Evolutionary conservation across 441 rosid genomes (phyloP).

Genomic region (Geranium incanum): DNA sequence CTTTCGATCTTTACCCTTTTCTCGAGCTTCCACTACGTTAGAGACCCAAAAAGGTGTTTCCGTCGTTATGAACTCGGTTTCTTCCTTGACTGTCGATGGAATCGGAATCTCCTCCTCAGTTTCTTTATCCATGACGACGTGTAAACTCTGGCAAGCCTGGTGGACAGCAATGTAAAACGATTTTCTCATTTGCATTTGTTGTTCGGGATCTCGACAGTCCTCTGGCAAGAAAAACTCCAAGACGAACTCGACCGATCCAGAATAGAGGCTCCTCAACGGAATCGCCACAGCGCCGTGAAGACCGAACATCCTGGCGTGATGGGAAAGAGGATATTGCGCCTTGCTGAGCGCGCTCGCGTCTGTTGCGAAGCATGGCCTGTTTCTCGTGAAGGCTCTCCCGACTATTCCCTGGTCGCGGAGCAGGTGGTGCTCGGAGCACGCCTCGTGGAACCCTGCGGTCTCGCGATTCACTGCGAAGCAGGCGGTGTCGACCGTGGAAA

Average conservation of each 20-base stretch:
- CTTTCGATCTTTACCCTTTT: slow-evolving; percentile 43
- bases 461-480: slow-evolving; percentile 46
- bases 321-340: slow-evolving; percentile 68
- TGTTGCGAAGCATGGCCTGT: slow-evolving; percentile 47
- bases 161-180: slow-evolving; percentile 38
- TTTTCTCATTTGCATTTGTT: slow-evolving; percentile 39
- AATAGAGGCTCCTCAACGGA: slow-evolving; percentile 41
- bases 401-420: slow-evolving; percentile 62
- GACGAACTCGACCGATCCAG: slow-evolving; percentile 47
- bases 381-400: slow-evolving; percentile 51
- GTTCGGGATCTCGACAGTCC: slow-evolving; percentile 39
- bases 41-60: slow-evolving; percentile 38
- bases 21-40: slow-evolving; percentile 41
- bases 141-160: slow-evolving; percentile 42
- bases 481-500: slow-evolving; percentile 72
- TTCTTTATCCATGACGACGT: slow-evolving; percentile 38
- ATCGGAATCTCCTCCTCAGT: slow-evolving; percentile 34
- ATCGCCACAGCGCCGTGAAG: slow-evolving; percentile 60
- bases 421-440: slow-evolving; percentile 77
- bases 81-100: slow-evolving; percentile 17
- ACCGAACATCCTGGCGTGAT: slow-evolving; percentile 65
- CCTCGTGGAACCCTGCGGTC: slow-evolving; percentile 46
- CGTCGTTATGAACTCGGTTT: slow-evolving; percentile 22
- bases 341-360: slow-evolving; percentile 47
- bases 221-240: slow-evolving; percentile 72